Evolutionary conservation across 2,329 filamentous ascomycete genomes (phyloP), one percentile per base, ranked within the genome.

Genomic region (Talaromyces sp.): DNA sequence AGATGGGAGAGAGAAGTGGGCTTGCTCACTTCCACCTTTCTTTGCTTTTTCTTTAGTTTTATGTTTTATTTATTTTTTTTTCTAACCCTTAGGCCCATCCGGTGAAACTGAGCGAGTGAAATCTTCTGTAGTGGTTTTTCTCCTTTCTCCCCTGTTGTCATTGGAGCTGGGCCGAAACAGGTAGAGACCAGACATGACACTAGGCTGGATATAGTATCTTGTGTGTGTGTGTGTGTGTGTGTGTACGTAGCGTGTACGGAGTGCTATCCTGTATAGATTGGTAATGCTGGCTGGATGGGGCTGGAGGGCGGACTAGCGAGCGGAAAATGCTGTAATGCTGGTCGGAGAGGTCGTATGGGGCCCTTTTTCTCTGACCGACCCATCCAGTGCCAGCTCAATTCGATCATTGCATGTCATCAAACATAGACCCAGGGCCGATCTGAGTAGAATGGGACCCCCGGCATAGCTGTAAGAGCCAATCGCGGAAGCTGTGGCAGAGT

Each of bases 401-500:
- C 18, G 25, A 39, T 39, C 37, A 57, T 61, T 61, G 46, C 48
- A 61, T 61, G 48, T 55, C 59, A 55, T 61, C 59, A 61, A 61
- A 61, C 61, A 56, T 58, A 54, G 57, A 58, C 42, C 54, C 59
- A 55, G 23, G 58, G 48, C 37, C 48, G 59, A 61, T 61, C 48
- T 55, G 48, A 50, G 35, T 54, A 57, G 25, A 58, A 42, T 44
- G 61, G 33, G 46, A 14, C 11, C 59, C n/a, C 63, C 39, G 42
- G n/a, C 18, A 42, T 57, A 23, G 55, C 61, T 58, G 21, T 31
- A 31, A n/a, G 52, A 42, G 35, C 64, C 64, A 65, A 65, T 65
- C 64, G 64, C 64, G 64, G 64, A 65, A 56, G 64, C 31, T 18
- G 37, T 60, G 48, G 55, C 46, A 35, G 37, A 39, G 21, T 65